Evolutionary conservation across 805 yeast species (phyloP), one percentile per base, ranked within the genome.

Genomic region (Cyberlindnera americana): DNA sequence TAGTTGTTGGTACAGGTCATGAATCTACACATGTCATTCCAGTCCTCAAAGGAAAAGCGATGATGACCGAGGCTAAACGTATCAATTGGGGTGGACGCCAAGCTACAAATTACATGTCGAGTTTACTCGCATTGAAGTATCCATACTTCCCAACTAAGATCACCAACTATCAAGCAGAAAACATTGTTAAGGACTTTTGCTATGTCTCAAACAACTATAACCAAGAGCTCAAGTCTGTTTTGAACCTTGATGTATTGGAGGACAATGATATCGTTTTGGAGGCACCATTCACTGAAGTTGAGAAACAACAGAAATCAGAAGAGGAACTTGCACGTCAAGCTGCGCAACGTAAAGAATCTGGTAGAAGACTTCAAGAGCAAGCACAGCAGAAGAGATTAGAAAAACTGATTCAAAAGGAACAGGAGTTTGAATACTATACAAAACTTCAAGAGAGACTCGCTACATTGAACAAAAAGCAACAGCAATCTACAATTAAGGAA

Each of bases 61-160:
- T 80, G 3, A 59, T 87, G 39, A 65, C 73, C 19, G 82, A 81
- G 42, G 67, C 89, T 8, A 89, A 88, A 54, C 70, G 98, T 54
- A 77, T 93, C 27, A 88, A 87, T 56, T 87, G 93, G 87, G 98
- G 98, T 44, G 98, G 96, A 10, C 75, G 77, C 46, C 84, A 77
- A 31, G 73, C 90, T 1, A 75, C 72, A 22, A 77, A 73, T 28
- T 90, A 73, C 50, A 59, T 93, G 56, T 73, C 72, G 41, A 73
- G 70, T 49, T 70, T 83, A 25, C 62, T 93, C 35, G 71, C 79
- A 2, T 67, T 93, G 54, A 93, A 93, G 59, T 93, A 93, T 61
- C 98, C 99, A 1, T 83, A 78, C 51, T 93, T 90, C 60, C 98
- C 99, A 5, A 65, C 85, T 2, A 83, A 79, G 48, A 64, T 91